A percentile compares a stretch with the other conserved stretches of the same genome.
These are phyloP conservation scores for Medicago arabica DNA, from an alignment of 306 rosid species.

Conservation along the genomic window DNA sequence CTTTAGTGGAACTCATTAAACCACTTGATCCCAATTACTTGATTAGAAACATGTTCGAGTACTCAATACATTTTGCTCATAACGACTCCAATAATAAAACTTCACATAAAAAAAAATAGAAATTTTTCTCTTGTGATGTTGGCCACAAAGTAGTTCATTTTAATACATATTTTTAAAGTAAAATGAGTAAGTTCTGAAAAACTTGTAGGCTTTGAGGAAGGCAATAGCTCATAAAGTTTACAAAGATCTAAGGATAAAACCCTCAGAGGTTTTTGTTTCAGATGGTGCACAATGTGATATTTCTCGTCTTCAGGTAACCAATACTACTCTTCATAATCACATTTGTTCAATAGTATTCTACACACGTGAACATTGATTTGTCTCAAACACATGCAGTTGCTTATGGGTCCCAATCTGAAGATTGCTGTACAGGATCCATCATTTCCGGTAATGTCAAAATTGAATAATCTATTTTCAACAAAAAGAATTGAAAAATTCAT, in stretches of 20 bases:
- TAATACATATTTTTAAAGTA: not conserved
- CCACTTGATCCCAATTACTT: no score
- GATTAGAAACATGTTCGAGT: constrained; percentile 22
- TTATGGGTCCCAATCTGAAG: constrained; percentile 67
- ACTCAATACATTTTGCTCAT: constrained; percentile 16
- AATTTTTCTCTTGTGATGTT: not conserved
- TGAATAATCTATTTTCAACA: not conserved
- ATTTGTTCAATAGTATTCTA: constrained; percentile 16
- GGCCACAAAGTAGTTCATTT: not conserved
- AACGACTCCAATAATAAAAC: constrained; percentile 6
- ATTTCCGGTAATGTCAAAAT: constrained; percentile 61
- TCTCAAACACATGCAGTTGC: constrained; percentile 51
- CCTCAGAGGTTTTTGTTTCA: constrained; percentile 68
- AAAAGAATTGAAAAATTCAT: not conserved
- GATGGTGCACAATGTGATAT: constrained; percentile 87
- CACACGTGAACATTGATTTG: constrained; percentile 33
- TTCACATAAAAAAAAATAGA: not conserved
- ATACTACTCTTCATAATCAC: constrained; percentile 25
- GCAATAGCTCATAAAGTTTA: constrained; percentile 62
- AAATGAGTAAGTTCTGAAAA: constrained; percentile 25
- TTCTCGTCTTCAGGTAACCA: constrained; percentile 73
- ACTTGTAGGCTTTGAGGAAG: constrained; percentile 60
- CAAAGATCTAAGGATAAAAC: constrained; percentile 56
- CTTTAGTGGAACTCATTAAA: no score
- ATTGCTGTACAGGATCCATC: constrained; percentile 78